Evolutionary conservation across 2,329 filamentous ascomycete genomes (phyloP).

Genomic region (Pseudogymnoascus sp.): DNA sequence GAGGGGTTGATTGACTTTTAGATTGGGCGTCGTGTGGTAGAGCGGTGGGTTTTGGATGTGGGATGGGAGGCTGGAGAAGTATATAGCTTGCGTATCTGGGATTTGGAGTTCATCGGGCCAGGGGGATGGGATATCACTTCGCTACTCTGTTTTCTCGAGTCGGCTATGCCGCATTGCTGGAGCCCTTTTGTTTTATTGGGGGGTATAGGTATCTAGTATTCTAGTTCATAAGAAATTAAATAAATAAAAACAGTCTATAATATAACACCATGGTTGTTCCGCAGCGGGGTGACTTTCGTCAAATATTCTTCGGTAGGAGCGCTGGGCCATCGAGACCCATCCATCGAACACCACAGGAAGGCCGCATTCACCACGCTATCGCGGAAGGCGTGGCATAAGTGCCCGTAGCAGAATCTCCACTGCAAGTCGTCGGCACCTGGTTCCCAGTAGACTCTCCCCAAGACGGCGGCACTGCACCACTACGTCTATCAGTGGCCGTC

Average conservation of each 20-base stretch:
- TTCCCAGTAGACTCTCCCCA: constrained; percentile 33
- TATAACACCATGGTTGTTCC: not conserved
- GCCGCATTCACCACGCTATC: not conserved
- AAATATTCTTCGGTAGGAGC: not conserved
- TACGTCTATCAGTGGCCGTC: constrained; percentile 48
- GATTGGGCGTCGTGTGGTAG: not conserved
- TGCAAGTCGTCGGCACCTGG: not conserved
- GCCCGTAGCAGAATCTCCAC: not conserved
- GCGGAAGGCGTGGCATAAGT: not conserved
- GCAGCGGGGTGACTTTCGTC: not conserved
- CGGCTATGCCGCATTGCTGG: not conserved
- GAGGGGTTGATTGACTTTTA: constrained; percentile 7
- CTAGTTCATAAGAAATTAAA: not conserved
- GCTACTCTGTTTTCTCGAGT: not conserved
- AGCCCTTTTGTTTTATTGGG: not conserved
- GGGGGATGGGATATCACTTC: not conserved
- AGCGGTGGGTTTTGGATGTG: not conserved
- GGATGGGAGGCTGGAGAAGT: not conserved
- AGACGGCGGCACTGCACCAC: constrained; percentile 44
- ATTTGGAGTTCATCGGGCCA: not conserved
- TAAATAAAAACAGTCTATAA: not conserved
- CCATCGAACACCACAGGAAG: no score
- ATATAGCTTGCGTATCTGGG: not conserved
- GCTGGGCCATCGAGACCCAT: not conserved
- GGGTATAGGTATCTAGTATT: not conserved